Evolutionary conservation across 2,329 filamentous ascomycete species (phyloP).

Genomic region (Hirsutella thompsonii): DNA sequence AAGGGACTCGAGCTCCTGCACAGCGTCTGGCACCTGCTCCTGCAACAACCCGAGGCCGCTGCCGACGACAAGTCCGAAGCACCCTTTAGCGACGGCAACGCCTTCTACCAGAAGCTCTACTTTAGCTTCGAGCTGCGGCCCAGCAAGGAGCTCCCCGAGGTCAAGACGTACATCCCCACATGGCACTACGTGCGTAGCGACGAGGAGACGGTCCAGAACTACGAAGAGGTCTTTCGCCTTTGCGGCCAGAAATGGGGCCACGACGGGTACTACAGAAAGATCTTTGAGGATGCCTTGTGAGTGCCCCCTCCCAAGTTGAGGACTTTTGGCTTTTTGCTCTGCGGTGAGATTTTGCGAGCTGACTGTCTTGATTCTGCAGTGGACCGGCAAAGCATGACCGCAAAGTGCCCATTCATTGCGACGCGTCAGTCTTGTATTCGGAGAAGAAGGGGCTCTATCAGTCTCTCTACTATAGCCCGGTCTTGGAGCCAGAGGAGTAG

Average conservation of each 20-base stretch:
- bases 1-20: conserved; percentile 2
- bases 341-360: too few species aligned
- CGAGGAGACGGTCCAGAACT: conserved; percentile 6
- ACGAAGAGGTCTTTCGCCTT: conserved; percentile 4
- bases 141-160: conserved; percentile 4
- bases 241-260: conserved; percentile 5
- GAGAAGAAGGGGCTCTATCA: conserved; percentile 6
- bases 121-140: conserved; percentile 7
- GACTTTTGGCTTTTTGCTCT: too few species aligned
- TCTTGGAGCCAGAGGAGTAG: not conserved
- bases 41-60: conserved; percentile 5
- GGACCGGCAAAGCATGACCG: conserved; percentile 2
- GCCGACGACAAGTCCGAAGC: conserved; percentile 4
- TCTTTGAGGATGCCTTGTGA: conserved; percentile 7
- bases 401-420: conserved; percentile 3
- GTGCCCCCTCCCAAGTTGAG: not conserved
- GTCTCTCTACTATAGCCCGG: conserved; percentile 6
- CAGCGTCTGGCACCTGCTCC: conserved; percentile 6
- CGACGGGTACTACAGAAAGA: conserved; percentile 2
- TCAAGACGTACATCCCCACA: conserved; percentile 6
- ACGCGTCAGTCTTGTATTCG: conserved; percentile 4
- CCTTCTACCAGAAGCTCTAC: conserved; percentile 5
- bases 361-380: not conserved
- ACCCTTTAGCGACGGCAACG: conserved; percentile 2
- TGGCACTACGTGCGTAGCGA: conserved; percentile 8